Percentiles rank a stretch among this genome's conserved stretches.
Conservation (phyloP, 1,139 yeast species). For the Sugiyamaella castrensis region DNA sequence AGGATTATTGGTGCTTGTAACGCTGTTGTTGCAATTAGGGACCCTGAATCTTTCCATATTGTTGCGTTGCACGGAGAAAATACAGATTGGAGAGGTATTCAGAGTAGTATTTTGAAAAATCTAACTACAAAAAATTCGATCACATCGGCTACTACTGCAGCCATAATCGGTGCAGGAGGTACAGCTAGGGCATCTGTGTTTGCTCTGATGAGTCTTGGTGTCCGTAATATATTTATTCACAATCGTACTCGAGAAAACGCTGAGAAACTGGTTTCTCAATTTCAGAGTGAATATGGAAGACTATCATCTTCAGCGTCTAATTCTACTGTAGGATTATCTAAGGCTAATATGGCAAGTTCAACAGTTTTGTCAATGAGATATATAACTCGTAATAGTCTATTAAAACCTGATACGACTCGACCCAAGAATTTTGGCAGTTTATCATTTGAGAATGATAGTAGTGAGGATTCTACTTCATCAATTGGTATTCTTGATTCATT, state of each 20-base stretch:
- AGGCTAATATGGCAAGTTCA: slow-evolving; percentile 13
- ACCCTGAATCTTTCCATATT: slow-evolving; percentile 40
- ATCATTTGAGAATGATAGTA: slow-evolving; percentile 14
- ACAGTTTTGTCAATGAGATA: slow-evolving; percentile 18
- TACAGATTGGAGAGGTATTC: slow-evolving; percentile 85
- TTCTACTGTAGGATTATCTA: slow-evolving; percentile 9
- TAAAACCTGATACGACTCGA: slow-evolving; percentile 13
- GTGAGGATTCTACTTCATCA: neutral
- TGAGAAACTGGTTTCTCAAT: slow-evolving; percentile 42
- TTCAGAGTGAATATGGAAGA: slow-evolving; percentile 11
- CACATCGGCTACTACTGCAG: slow-evolving; percentile 18
- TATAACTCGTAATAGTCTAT: slow-evolving; percentile 8
- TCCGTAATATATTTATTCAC: slow-evolving; percentile 63
- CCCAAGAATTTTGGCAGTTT: slow-evolving; percentile 19
- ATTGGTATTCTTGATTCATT: slow-evolving; percentile 16
- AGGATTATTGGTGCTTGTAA: slow-evolving; percentile 77
- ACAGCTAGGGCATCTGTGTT: slow-evolving; percentile 85
- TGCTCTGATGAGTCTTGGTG: slow-evolving; percentile 72
- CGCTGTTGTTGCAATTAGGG: slow-evolving; percentile 58
- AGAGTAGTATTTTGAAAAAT: slow-evolving; percentile 33
- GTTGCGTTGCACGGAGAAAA: slow-evolving; percentile 62
- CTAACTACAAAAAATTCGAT: slow-evolving; percentile 18
- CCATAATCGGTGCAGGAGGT: slow-evolving; percentile 88
- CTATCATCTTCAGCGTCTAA: slow-evolving; percentile 3
- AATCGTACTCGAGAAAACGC: slow-evolving; percentile 57